phyloP scores from a whole-genome alignment of 805 yeast genomes.

The Cyberlindnera euphorbiiphila region DNA sequence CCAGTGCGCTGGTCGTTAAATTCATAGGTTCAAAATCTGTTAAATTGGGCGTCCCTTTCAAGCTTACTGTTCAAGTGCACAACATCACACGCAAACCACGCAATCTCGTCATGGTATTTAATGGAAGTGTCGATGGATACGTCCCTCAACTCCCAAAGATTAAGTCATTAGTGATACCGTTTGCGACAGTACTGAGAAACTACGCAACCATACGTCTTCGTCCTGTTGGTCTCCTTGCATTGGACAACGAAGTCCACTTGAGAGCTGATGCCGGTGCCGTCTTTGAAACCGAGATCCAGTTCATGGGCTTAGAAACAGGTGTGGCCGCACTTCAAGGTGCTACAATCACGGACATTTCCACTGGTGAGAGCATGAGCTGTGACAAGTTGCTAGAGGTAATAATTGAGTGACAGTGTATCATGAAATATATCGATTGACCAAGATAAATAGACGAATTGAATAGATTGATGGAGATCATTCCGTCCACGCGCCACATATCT shows the following conservation, averaged over 20 bases:
- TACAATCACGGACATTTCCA: slow-evolving; percentile 55
- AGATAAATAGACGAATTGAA: too few species aligned
- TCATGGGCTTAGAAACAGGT: slow-evolving; percentile 64
- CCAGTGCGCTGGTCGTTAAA: slow-evolving; percentile 42
- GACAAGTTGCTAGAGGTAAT: slow-evolving; percentile 71
- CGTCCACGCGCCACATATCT: too few species aligned
- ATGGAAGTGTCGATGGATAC: slow-evolving; percentile 17
- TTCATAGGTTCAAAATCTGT: slow-evolving; percentile 62
- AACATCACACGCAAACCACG: slow-evolving; percentile 52
- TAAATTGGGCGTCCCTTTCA: slow-evolving; percentile 53
- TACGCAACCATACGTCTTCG: slow-evolving; percentile 39
- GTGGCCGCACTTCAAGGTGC: slow-evolving; percentile 61
- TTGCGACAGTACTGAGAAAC: slow-evolving; percentile 27
- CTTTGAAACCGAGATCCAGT: slow-evolving; percentile 56
- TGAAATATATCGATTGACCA: too few species aligned
- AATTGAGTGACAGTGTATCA: slow-evolving; percentile 21
- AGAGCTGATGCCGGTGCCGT: slow-evolving; percentile 52
- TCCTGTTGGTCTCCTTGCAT: slow-evolving; percentile 54
- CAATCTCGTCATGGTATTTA: slow-evolving; percentile 46
- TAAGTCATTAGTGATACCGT: slow-evolving; percentile 22
- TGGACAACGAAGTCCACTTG: slow-evolving; percentile 62
- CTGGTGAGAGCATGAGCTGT: slow-evolving; percentile 68
- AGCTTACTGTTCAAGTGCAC: slow-evolving; percentile 63
- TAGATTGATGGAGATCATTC: too few species aligned
- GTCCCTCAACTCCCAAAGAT: slow-evolving; percentile 27